Evolutionary conservation across 176 grass and related monocot species (phyloP), one percentile per base, ranked within the genome.

Genomic region (bread wheat (Triticum aestivum)): DNA sequence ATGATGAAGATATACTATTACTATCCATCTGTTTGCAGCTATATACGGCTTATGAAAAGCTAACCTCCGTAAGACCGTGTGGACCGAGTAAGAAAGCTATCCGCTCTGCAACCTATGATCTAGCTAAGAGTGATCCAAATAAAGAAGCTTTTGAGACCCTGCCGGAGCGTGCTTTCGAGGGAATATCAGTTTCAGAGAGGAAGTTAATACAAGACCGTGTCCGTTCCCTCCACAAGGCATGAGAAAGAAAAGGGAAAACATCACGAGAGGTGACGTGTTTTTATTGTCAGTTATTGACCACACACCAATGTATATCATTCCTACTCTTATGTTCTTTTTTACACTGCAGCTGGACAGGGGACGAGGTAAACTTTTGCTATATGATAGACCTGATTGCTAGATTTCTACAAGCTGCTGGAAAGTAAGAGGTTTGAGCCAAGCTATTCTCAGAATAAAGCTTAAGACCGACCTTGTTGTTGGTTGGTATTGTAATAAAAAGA

Each of bases 81-180:
- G 93, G 93, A 34, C 96, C 91, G 20, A 96, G 82, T 81, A 94
- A 92, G 72, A 90, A 51, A 79, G 96, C 96, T 15, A 96, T 98
- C 64, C 87, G 82, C 11, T 88, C 84, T 44, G 91, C 90, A 6
- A 98, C 92, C 14, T 96, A 90, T 75, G 90, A 94, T 87, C 87
- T 98, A 82, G 90, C 90, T 17, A 98, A 98, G 92, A 91, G 89
- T 83, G 86, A 95, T 81, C 90, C 85, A 26, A 83, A 34, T 56
- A 96, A 94, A 75, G 90, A 98, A n/a, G 85, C 90, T 76, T 98
- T 94, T 85, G 96, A 98, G 79, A 89, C 17, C 63, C 87, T 98
- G 34, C 84, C 86, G 9, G 92, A 98, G 33, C 75, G 94, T 85
- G 94, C 96, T 77, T 98, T 96, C 3, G 87, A 77, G 64, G 90